Conservation (phyloP, 352 stramenopile species). For the Phytophthora ohioensis region DNA sequence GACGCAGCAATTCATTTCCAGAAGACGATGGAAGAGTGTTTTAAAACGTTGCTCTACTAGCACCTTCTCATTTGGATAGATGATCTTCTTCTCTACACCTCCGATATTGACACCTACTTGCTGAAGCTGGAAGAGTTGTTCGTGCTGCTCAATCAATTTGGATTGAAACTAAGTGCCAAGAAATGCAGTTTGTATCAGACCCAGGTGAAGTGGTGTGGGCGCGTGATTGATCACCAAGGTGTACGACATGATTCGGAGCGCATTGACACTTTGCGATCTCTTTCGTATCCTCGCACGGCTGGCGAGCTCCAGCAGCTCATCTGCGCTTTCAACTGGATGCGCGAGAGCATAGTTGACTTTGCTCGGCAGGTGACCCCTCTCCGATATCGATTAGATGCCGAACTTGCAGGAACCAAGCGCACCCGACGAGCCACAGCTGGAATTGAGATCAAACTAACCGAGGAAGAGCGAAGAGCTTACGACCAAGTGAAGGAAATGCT, state of each 20-base stretch:
- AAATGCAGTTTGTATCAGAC: neutral
- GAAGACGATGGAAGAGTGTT: neutral
- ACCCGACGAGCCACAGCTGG: neutral
- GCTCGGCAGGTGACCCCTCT: neutral
- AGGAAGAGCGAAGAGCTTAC: neutral
- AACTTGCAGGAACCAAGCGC: neutral
- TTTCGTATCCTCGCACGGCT: neutral
- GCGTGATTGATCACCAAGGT: neutral
- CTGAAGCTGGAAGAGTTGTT: neutral
- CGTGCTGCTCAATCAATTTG: neutral
- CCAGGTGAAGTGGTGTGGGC: neutral
- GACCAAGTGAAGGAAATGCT: neutral
- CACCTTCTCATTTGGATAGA: conserved; percentile 7
- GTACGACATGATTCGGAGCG: neutral
- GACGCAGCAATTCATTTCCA: neutral
- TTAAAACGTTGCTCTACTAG: neutral
- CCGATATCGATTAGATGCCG: neutral
- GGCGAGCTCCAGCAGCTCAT: neutral
- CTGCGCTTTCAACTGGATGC: neutral
- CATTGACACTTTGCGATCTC: neutral
- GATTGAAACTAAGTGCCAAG: neutral
- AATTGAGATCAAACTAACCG: neutral
- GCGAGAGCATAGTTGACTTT: neutral
- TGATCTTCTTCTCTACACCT: neutral
- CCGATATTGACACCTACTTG: neutral